Evolutionary conservation across 257 asterid species (phyloP), one percentile per base, ranked within the genome.

Genomic region (Primulina huaijiensis): DNA sequence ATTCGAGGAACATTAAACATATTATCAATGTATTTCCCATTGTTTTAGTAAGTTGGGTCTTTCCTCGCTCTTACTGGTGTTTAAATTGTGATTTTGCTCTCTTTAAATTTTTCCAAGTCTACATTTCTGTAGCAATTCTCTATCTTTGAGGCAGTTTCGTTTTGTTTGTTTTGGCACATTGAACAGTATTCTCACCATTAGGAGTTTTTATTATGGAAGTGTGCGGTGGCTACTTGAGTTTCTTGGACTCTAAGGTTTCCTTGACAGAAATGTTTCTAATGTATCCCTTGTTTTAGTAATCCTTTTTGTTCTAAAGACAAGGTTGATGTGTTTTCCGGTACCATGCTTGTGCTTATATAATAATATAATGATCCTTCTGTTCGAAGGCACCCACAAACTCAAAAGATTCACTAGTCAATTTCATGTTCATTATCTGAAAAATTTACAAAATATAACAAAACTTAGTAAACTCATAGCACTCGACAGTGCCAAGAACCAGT

Each of bases 401-500:
- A 12, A 64, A 38, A 14, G 20, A 25, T 67, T 29, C 72, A 9
- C 20, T 8, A 33, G 25, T n/a, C 30, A 46, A 46, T 40, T 20
- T 59, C 71, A 69, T 43, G 63, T 65, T 72, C 63, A 78, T 62
- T 71, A 70, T 21, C 75, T 73, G 43, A 81, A 79, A 68, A 81
- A 77, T 70, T 77, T 86, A 69, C 88, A 82, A 61, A 84, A 89
- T 12, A 64, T 58, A 0, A 83, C 72, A 76, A 92, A 92, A 34
- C 84, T 72, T 10, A 82, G 0, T 66, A 89, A 78, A 66, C 95
- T 89, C 10, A 80, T 1, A 0, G 81, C 70, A 72, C 96, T 83
- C 0, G 84, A 59, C 62, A 76, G 31, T 1, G 96, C 85, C 46
- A 92, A 71, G 53, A 92, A 85, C 96, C 95, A 92, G 64, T 92